Base-by-base conservation (phyloP, 192 early-diverging fungal genomes). In the Linnemannia schmuckeri region DNA sequence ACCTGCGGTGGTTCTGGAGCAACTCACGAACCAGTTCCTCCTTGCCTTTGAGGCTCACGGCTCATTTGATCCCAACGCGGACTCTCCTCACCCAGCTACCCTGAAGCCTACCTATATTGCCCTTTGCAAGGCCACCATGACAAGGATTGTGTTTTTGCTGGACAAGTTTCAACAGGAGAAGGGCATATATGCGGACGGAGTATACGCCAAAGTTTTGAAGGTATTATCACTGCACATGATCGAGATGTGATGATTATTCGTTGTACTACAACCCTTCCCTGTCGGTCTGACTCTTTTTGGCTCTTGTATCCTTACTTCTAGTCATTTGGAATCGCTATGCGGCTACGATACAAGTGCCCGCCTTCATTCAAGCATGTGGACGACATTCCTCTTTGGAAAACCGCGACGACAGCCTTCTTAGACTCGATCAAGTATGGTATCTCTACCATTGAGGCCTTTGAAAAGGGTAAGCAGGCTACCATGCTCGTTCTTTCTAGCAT, bases 261-360 rank as follows among this genome's bases (percentile, higher is more conserved):
- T 44, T 42, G 18, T 8, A 20, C 38, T 41, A 17, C 24, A 24
- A 22, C 37, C 46, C 22, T 80, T 82, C 6, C 24, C 20, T n/a
- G 18, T 33, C 42, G 12, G 30, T 27, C 30, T 66, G 13, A 33
- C 10, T 15, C 27, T 1, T 66, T 33, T 66, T 30, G 8, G 0
- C 3, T 12, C 30, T 33, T 33, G 6, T 12, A 0, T 33, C 27
- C 24, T 57, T 20, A 4, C 89, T 3, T 35, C 37, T 88, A 92
- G 83, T 89, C 91, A 7, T 88, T 96, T 81, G 94, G 94, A 17
- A 82, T 95, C 22, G 93, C 95, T 0, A 95, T 97, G 95, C 88
- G 90, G 57, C 86, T 93, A 13, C 94, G 95, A 78, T 94, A 96
- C 81, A 91, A 94, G 22, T 96, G 96, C 61, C 96, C 96, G 18